Conservation (phyloP, 2,329 filamentous ascomycete species). For the Salinomyces thailandicus region DNA sequence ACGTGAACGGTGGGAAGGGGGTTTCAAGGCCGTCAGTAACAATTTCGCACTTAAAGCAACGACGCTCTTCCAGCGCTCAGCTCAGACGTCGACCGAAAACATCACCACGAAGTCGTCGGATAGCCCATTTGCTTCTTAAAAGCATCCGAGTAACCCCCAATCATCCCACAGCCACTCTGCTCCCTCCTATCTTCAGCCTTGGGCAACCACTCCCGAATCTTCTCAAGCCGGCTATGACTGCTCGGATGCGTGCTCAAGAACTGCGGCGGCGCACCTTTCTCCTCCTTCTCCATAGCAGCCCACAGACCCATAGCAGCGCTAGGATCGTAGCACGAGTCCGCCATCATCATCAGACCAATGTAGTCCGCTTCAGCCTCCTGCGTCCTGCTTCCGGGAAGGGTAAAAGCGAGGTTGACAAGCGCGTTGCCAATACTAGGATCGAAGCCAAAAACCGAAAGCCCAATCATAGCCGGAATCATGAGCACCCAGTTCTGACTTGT, state of each 20-base stretch:
- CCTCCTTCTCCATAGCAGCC: conserved; percentile 48
- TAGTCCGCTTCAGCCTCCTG: conserved; percentile 71
- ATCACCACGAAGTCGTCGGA: not conserved
- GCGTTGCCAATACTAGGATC: conserved; percentile 28
- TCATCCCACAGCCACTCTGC: conserved; percentile 15
- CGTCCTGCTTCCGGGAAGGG: conserved; percentile 55
- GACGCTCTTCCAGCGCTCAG: too few species aligned
- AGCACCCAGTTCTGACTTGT: conserved; percentile 38
- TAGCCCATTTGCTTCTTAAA: not conserved
- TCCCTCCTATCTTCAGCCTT: conserved; percentile 31
- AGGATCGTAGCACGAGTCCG: conserved; percentile 67
- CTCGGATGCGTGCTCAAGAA: conserved; percentile 69
- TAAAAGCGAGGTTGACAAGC: conserved; percentile 53
- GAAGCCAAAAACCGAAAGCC: conserved; percentile 33
- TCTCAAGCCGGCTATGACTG: conserved; percentile 53
- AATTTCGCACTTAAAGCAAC: too few species aligned
- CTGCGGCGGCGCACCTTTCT: conserved; percentile 50
- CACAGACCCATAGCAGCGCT: conserved; percentile 54
- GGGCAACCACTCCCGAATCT: conserved; percentile 50
- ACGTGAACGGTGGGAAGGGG: too few species aligned
- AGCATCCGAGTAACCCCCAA: conserved; percentile 11
- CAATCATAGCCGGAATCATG: conserved; percentile 24
- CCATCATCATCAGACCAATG: conserved; percentile 74
- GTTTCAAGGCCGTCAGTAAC: too few species aligned
- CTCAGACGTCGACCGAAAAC: too few species aligned